Conservation (phyloP, 225 moss, liverwort and hornwort species). For the Straminergon stramineum region DNA sequence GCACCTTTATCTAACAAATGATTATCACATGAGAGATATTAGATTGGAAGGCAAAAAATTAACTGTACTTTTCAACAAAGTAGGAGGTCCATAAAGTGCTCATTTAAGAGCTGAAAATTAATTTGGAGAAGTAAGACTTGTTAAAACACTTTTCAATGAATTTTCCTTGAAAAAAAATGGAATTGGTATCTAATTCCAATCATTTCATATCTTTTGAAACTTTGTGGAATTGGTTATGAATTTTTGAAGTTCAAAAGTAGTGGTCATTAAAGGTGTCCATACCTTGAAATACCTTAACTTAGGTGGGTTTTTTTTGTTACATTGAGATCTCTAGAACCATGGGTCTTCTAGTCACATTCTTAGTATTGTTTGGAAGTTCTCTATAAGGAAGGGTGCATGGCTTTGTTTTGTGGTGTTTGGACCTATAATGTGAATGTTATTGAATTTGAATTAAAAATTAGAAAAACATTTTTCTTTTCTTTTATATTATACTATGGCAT, state of each 20-base stretch:
- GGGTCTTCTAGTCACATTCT: too few species aligned
- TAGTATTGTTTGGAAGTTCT: too few species aligned
- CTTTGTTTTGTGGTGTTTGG: too few species aligned
- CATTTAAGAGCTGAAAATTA: background rate
- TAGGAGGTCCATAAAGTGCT: background rate
- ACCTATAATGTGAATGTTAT: too few species aligned
- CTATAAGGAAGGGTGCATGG: too few species aligned
- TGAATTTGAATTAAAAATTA: too few species aligned
- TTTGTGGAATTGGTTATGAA: rapidly evolving
- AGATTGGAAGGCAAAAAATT: background rate
- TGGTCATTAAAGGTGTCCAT: rapidly evolving
- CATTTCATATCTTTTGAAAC: background rate
- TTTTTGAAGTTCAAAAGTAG: background rate
- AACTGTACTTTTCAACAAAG: rapidly evolving
- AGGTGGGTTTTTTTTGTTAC: too few species aligned
- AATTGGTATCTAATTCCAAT: background rate
- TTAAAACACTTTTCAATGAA: background rate
- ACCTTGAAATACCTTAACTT: too few species aligned
- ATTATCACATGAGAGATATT: background rate
- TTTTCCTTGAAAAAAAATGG: background rate
- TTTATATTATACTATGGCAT: too few species aligned
- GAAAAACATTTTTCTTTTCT: too few species aligned
- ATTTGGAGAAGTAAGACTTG: rapidly evolving
- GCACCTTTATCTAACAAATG: rapidly evolving
- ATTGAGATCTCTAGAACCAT: too few species aligned